Evolutionary conservation across 805 yeast species (phyloP), one percentile per base, ranked within the genome.

Genomic region (Starmerella bombicola): DNA sequence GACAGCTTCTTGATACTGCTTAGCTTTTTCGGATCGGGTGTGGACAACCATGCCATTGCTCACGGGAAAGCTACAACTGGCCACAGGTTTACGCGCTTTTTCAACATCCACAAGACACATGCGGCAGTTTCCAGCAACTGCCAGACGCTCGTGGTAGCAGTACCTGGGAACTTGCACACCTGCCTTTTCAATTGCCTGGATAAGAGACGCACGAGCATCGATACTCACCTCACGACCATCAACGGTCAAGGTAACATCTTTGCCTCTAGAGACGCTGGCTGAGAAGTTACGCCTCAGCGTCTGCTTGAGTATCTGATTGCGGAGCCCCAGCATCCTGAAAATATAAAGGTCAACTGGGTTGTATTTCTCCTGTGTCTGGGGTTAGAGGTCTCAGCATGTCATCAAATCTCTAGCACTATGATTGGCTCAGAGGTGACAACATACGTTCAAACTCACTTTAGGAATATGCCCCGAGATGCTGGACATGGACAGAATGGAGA

Each of bases 51-150:
- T 81, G 40, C 93, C 93, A 45, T 76, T 74, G 56, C 76, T 80
- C n/a, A 80, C 94, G 24, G 94, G 94, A 76, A 79, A 78, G 35
- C 93, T 85, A 68, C 94, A 82, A 10, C 93, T 79, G 3, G 94
- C 93, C 49, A 82, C 81, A 57, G 85, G 74, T 62, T 82, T 82
- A 41, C 93, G 93, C 54, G 88, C 83, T 59, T 80, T 74, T 64
- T 83, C 93, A 41, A 83, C 80, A 56, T 82, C 94, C 35, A 82
- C 94, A 23, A 82, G 71, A 60, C 94, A 82, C 94, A 82, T 82
- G 63, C 94, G 78, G 63, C 94, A 82, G 66, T 82, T 83, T 58
- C 94, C 94, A 10, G 94, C 94, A 57, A 82, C 73, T 26, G 93
- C 86, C 50, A 83, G 71, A 62, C 82, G 81, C 56, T 83, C 94